phyloP scores from a whole-genome alignment of 352 stramenopile genomes.

The Hyaloperonospora arabidopsidis region DNA sequence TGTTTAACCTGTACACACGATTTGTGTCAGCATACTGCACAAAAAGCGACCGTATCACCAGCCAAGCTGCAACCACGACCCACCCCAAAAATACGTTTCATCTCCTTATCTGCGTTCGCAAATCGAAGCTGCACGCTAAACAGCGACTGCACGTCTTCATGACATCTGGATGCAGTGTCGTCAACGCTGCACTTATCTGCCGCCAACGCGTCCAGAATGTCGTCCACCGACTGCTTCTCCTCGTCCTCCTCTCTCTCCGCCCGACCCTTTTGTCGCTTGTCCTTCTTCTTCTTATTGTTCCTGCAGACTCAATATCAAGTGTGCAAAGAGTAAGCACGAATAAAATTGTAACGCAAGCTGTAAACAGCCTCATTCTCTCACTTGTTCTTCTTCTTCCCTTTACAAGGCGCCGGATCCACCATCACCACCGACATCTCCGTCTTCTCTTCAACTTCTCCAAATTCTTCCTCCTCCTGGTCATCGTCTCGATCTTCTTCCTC shows the following conservation, averaged over 20 bases:
- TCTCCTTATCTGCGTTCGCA: conserved; percentile 83
- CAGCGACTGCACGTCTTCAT: conserved; percentile 47
- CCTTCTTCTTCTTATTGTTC: conserved; percentile 24
- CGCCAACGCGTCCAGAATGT: conserved; percentile 56
- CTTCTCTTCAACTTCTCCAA: conserved; percentile 8
- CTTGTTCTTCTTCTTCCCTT: conserved; percentile 32
- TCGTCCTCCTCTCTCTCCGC: conserved; percentile 19
- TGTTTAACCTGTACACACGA: conserved; percentile 49
- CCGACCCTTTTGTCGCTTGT: conserved; percentile 29
- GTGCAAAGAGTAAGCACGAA: neutral
- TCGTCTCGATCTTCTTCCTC: conserved; percentile 17
- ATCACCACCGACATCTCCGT: conserved; percentile 1
- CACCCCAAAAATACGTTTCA: conserved; percentile 85
- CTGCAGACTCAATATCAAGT: conserved; percentile 9
- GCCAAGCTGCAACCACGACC: conserved; percentile 1
- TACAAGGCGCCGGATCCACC: conserved; percentile 6
- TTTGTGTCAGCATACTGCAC: neutral
- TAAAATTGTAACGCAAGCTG: neutral
- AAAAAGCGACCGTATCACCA: neutral
- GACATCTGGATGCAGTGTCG: conserved; percentile 23
- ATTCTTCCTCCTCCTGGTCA: conserved; percentile 5
- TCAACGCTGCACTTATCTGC: conserved; percentile 39
- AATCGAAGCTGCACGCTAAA: conserved; percentile 62
- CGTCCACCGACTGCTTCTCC: conserved; percentile 42
- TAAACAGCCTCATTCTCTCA: neutral